phyloP scores from a whole-genome alignment of 768 basidiomycete genomes.

The Boletellus emodensis region DNA sequence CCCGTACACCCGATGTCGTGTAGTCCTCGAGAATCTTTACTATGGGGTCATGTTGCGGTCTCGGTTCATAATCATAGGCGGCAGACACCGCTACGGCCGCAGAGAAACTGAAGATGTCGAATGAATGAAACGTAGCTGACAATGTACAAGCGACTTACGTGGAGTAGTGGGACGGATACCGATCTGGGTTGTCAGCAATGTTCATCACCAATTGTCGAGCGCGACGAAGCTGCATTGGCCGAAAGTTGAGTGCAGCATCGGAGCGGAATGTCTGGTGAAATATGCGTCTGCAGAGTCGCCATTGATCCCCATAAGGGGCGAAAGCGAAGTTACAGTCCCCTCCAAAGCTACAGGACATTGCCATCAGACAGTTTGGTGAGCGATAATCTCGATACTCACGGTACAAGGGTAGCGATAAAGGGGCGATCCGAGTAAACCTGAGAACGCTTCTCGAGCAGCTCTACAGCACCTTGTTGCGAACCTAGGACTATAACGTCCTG shows the following conservation, averaged over 20 bases:
- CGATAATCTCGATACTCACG: not conserved
- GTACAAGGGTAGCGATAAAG: conserved; percentile 4
- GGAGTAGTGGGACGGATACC: not conserved
- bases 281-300: conserved; percentile 9
- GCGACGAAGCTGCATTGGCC: conserved; percentile 4
- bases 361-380: no score
- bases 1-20: not conserved
- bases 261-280: conserved; percentile 12
- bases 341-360: not conserved
- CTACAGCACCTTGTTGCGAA: conserved; percentile 36
- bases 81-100: not conserved
- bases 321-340: conserved; percentile 2
- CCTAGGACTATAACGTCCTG: conserved; percentile 44
- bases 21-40: not conserved
- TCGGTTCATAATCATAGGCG: conserved; percentile 8
- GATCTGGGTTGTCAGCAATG: not conserved
- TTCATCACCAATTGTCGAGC: conserved; percentile 2
- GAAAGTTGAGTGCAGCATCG: not conserved
- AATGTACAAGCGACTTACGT: not conserved
- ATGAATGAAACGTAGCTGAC: not conserved
- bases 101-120: conserved; percentile 1
- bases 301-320: conserved; percentile 5
- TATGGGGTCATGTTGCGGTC: conserved; percentile 3
- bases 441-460: conserved; percentile 45
- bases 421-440: conserved; percentile 50